phyloP scores from a whole-genome alignment of 768 basidiomycete species.

The Phlebiopsis flavidoalba region DNA sequence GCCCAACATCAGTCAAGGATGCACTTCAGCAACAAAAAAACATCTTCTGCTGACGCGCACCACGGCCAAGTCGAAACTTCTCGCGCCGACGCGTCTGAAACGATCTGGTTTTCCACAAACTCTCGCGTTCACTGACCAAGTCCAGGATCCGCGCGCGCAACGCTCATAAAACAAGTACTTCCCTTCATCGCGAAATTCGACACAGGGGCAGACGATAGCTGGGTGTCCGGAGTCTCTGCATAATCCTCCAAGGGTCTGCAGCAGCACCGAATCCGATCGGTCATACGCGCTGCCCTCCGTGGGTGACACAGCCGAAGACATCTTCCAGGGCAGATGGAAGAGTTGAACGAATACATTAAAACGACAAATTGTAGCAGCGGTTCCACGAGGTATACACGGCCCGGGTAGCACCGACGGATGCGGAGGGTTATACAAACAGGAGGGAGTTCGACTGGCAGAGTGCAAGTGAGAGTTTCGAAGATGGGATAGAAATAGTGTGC shows the following conservation, averaged over 20 bases:
- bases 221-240: background rate
- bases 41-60: too few species aligned
- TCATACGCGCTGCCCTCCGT: background rate
- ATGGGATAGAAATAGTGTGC: background rate
- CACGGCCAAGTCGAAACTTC: too few species aligned
- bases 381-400: background rate
- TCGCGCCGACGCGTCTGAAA: too few species aligned
- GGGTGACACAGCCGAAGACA: background rate
- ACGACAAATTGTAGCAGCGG: background rate
- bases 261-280: background rate
- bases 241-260: background rate
- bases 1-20: background rate
- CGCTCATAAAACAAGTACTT: background rate
- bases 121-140: background rate
- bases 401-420: background rate
- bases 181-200: background rate
- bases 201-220: background rate
- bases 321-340: background rate
- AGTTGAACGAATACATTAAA: background rate
- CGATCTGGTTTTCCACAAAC: too few species aligned
- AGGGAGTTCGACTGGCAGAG: background rate
- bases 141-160: background rate
- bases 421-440: background rate
- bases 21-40: background rate
- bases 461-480: background rate